Evolutionary conservation across 345 rosid species (phyloP).

Genomic region (Capsella bursapastoris): DNA sequence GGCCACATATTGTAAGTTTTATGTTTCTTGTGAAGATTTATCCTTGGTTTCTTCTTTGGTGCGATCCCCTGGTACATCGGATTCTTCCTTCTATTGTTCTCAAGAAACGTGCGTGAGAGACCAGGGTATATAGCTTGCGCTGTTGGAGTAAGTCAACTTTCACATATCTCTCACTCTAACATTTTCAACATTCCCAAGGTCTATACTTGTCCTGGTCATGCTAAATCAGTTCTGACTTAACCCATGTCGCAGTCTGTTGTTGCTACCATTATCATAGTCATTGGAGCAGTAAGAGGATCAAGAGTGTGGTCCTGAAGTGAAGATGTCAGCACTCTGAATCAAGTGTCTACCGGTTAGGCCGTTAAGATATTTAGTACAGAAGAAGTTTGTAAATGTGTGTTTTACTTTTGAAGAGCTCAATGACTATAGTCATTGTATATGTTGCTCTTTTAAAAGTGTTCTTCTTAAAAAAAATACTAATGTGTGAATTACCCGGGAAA

Average conservation of each 20-base stretch:
- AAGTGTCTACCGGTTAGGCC: constrained; percentile 17
- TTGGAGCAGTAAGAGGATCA: constrained; percentile 35
- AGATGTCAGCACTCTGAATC: constrained; percentile 22
- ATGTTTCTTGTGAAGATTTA: constrained; percentile 34
- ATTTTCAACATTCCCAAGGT: too few species aligned
- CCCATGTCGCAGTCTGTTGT: constrained; percentile 27
- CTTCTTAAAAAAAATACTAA: constrained; percentile 6
- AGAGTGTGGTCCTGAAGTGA: constrained; percentile 29
- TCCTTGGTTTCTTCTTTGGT: constrained; percentile 44
- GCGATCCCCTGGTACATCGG: constrained; percentile 46
- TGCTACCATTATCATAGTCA: constrained; percentile 20
- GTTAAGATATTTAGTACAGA: neutral
- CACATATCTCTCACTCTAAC: neutral
- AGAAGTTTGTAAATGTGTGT: constrained; percentile 23
- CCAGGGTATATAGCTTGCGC: constrained; percentile 45
- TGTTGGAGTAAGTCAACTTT: constrained; percentile 38
- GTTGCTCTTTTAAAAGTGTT: neutral
- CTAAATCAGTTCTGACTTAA: constrained; percentile 7
- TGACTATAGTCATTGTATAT: neutral
- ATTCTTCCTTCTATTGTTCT: constrained; percentile 35
- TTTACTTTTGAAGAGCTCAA: neutral
- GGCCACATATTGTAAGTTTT: constrained; percentile 4
- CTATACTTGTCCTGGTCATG: neutral
- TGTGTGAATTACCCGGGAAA: neutral
- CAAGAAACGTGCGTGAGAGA: constrained; percentile 36